Base-by-base conservation (phyloP, 768 basidiomycete species). In the Tylopilus sp. region DNA sequence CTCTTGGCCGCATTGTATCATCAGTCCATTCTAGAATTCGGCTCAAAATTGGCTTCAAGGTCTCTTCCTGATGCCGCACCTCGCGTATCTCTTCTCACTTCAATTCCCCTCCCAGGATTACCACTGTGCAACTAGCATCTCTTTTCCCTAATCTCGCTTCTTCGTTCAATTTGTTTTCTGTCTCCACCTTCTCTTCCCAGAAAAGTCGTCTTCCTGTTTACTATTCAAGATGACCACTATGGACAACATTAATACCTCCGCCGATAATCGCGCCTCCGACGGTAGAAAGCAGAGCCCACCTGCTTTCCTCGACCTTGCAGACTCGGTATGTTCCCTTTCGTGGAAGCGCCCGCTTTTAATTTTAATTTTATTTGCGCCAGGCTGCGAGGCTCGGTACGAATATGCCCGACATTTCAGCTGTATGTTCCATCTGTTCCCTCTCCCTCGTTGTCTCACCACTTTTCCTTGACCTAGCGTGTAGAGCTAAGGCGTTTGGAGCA, bases 261-360 rank as follows among this genome's bases (percentile, higher is more conserved):
- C 75, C 79, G 82, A 87, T 85, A 80, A 81, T 83, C 79, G 74
- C 68, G 63, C 81, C 68, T 74, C 79, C 47, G 85, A 85, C 65
- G 85, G 82, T 58, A 77, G 84, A 69, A 91, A 88, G 76, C 86
- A 88, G 64, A 92, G 86, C 71, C 91, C 91, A 18, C 89, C 91
- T 57, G 91, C 91, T 51, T 94, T 94, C 73, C 78, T 94, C 73
- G 91, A 94, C 77, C 83, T 94, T 63, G 91, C 91, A 53, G 91
- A 94, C 74, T 92, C 91, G 60, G 91, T 93, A 69, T 63, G 89
- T 80, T 50, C 38, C 48, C 44, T 50, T 40, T 53, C 53, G 55
- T 48, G 7, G 7, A 40, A 47, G 50, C 51, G 51, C 48, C 36
- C 36, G 33, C 49, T 44, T 44, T 40, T 47, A 41, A 54, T 56